Evolutionary conservation across 805 yeast genomes (phyloP).

Genomic region (Metschnikowia picachoensis): DNA sequence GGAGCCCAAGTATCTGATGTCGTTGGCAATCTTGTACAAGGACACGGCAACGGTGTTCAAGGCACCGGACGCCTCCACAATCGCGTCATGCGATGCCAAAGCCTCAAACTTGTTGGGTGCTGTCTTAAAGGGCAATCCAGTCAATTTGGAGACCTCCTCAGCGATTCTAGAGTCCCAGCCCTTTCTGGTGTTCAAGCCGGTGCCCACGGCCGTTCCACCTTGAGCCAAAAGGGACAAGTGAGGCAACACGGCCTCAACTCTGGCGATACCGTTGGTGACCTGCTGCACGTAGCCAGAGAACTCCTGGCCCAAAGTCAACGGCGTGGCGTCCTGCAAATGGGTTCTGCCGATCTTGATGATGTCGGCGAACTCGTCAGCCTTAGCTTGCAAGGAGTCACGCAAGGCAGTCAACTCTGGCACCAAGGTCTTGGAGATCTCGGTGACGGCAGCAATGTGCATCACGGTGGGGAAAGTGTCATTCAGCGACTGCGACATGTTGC

Average conservation of each 20-base stretch:
- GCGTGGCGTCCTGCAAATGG: conserved; percentile 98
- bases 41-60: conserved; percentile 93
- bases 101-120: conserved; percentile 99
- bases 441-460: conserved; percentile 98
- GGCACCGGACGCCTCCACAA: conserved; percentile 97
- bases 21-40: conserved; percentile 94
- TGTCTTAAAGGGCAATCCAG: conserved; percentile 85
- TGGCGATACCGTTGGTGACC: conserved; percentile 80
- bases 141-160: conserved; percentile 74
- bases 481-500: conserved; percentile 97
- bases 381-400: conserved; percentile 71
- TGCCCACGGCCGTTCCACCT: conserved; percentile 99
- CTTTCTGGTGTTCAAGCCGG: conserved; percentile 90
- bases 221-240: conserved; percentile 84
- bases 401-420: conserved; percentile 77
- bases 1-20: conserved; percentile 95
- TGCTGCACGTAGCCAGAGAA: conserved; percentile 96
- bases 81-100: conserved; percentile 96
- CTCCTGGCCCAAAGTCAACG: conserved; percentile 96
- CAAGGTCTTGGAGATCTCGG: conserved; percentile 71
- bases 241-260: conserved; percentile 76
- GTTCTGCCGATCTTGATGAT: conserved; percentile 99
- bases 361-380: conserved; percentile 77
- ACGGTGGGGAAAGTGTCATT: conserved; percentile 99
- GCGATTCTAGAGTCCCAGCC: conserved; percentile 91